Base-by-base conservation (phyloP, 345 rosid species). In the Turnera subulata region DNA sequence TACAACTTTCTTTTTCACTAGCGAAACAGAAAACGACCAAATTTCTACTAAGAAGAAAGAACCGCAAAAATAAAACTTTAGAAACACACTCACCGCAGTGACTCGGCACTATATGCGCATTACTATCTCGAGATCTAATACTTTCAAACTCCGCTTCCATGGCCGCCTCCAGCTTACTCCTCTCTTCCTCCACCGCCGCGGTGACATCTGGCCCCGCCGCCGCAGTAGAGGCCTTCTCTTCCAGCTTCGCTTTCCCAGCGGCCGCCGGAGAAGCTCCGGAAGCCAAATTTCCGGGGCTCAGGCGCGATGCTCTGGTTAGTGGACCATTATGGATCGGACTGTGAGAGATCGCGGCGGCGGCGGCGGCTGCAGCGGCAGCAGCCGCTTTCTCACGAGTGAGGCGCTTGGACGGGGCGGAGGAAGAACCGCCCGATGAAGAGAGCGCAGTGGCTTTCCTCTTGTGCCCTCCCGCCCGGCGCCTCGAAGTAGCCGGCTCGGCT, bases 21-120 rank as follows among this genome's bases (percentile, higher is more conserved):
- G 35, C 8, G 4, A 29, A 8, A 29, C 8, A 29, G 35, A 29
- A 29, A 29, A 29, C 35, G 35, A 45, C 35, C n/a, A 14, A 14
- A 18, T 7, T 25, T 49, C 21, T 16, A 7, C 15, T 6, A n/a
- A n/a, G n/a, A n/a, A n/a, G 12, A 38, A 49, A 49, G 11, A n/a
- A 49, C n/a, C 11, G 6, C 25, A 39, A 35, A 49, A 60, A 23
- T 39, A 1, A 22, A 64, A 15, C 40, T 55, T 18, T 24, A 33
- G 14, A n/a, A 8, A 71, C 89, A 68, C 69, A 71, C 89, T 68
- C 69, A 94, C 97, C 96, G 55, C 99, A 94, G 64, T 94, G 99
- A 58, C 60, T 79, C 50, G 97, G 99, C 69, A 94, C 95, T 0
- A 76, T 91, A 72, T 88, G 97, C 55, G 73, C 82, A 72, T 77